Percentiles rank a stretch among this genome's conserved stretches.
phyloP scores from a whole-genome alignment of 352 stramenopile genomes.

The Globisporangium ultimum region DNA sequence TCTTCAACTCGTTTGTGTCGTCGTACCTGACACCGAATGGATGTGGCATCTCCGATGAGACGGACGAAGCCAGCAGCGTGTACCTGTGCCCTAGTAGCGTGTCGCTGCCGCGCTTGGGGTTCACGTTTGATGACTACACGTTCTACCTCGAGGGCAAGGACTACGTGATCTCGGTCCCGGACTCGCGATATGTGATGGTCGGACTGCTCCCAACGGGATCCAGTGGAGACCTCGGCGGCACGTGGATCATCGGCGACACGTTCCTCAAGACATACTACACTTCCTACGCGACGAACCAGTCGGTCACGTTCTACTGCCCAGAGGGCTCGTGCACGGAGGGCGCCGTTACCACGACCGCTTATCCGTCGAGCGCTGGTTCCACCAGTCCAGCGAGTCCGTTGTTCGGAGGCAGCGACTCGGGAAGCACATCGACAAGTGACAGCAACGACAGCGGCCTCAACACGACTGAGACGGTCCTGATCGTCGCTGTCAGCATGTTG shows the following conservation, averaged over 20 bases:
- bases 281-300: conserved; percentile 56
- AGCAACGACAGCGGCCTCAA: conserved; percentile 1
- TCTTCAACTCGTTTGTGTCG: conserved; percentile 21
- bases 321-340: conserved; percentile 8
- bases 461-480: conserved; percentile 3
- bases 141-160: conserved; percentile 63
- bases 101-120: conserved; percentile 40
- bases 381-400: not conserved
- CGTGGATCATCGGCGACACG: conserved; percentile 76
- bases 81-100: conserved; percentile 53
- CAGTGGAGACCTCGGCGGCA: conserved; percentile 28
- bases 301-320: conserved; percentile 57
- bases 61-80: conserved; percentile 15
- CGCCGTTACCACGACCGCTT: not conserved
- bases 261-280: conserved; percentile 78
- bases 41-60: conserved; percentile 3
- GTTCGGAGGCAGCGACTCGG: not conserved
- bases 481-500: conserved; percentile 2
- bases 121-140: conserved; percentile 53
- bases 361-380: conserved; percentile 2
- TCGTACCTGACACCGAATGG: conserved; percentile 10
- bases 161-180: conserved; percentile 39
- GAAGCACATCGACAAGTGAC: not conserved
- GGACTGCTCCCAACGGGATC: conserved; percentile 27
- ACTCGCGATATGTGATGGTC: conserved; percentile 26